Base-by-base conservation (phyloP, 495 filamentous ascomycete genomes). In the Letharia columbiana region DNA sequence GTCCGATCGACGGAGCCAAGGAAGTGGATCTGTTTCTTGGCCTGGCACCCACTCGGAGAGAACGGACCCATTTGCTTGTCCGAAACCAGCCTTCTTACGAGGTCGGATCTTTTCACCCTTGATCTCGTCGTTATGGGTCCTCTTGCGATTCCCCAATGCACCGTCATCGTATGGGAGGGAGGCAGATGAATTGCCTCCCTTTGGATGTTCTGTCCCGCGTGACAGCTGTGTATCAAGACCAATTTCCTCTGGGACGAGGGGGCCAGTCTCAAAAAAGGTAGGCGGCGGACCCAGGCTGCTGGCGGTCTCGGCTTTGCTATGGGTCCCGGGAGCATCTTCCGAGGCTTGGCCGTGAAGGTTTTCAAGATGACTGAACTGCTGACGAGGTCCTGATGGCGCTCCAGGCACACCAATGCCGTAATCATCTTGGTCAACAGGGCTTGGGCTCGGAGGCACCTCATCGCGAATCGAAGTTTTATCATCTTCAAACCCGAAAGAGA, bases 401-500 rank as follows among this genome's bases (percentile, higher is more conserved):
- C 66, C 69, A 56, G 72, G 60, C 31, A 75, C 60, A 28, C 71
- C 69, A 20, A 17, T n/a, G 5, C 61, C 67, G 33, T 61, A 3
- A 17, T 59, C 37, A 58, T 47, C 61, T 63, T 64, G 20, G 11
- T 66, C 31, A 8, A 63, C 52, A 66, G 47, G 31, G 31, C 49
- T 62, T 49, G 50, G 60, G 35, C 40, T 62, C 42, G 35, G 57
- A 39, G 49, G n/a, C 20, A 12, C 31, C 13, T 67, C 49, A n/a
- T 67, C 28, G 31, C 35, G 12, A 39, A 52, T 65, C 18, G 73
- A 70, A 33, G 67, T 65, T 3, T 75, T 75, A 35, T 85, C 84
- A 63, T 84, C 82, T 31, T 82, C 83, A 35, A 87, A 78, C 68
- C 86, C 86, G 56, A 90, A 87, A 2, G 91, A 91, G 62, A 96